These are phyloP conservation scores for Fusarium solani-melongenae DNA, from an alignment of 2,329 filamentous ascomycete species.

Conservation along the genomic window DNA sequence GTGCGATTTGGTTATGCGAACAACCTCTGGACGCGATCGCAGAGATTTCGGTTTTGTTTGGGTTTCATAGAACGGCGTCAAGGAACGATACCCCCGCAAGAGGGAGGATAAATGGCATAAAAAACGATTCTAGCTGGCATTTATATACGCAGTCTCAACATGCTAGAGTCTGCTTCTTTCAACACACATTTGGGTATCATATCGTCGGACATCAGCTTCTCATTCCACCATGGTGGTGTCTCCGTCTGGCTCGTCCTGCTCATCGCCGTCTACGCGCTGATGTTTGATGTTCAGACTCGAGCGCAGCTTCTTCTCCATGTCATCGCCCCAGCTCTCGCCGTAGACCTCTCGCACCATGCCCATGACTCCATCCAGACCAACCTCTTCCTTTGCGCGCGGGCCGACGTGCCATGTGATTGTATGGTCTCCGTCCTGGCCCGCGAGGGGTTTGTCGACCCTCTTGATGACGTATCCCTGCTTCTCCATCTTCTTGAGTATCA, in stretches of 20 bases:
- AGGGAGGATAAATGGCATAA: slow-evolving; percentile 16
- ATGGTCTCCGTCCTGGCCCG: slow-evolving; percentile 74
- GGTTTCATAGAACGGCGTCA: slow-evolving; percentile 30
- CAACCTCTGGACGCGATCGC: neutral
- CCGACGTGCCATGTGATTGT: slow-evolving; percentile 85
- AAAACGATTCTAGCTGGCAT: slow-evolving; percentile 2
- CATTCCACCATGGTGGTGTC: neutral
- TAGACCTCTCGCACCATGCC: slow-evolving; percentile 74
- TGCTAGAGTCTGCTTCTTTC: neutral
- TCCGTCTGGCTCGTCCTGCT: slow-evolving; percentile 37
- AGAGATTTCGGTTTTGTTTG: slow-evolving; percentile 10
- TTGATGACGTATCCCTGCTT: slow-evolving; percentile 87
- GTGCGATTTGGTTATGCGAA: neutral
- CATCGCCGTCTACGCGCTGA: slow-evolving; percentile 35
- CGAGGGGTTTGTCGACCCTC: slow-evolving; percentile 70
- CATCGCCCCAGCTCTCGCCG: slow-evolving; percentile 59
- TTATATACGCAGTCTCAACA: neutral
- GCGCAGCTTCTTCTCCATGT: slow-evolving; percentile 69
- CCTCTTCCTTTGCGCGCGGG: slow-evolving; percentile 85
- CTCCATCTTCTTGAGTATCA: slow-evolving; percentile 78
- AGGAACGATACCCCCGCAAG: slow-evolving; percentile 39
- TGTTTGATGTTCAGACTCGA: slow-evolving; percentile 68
- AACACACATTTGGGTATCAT: slow-evolving; percentile 34
- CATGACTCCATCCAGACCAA: slow-evolving; percentile 80
- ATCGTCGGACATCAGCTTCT: slow-evolving; percentile 4